Percentiles rank a stretch among this genome's conserved stretches.
phyloP scores from a whole-genome alignment of 176 grass and related monocot species.

The Triticum monococcum region DNA sequence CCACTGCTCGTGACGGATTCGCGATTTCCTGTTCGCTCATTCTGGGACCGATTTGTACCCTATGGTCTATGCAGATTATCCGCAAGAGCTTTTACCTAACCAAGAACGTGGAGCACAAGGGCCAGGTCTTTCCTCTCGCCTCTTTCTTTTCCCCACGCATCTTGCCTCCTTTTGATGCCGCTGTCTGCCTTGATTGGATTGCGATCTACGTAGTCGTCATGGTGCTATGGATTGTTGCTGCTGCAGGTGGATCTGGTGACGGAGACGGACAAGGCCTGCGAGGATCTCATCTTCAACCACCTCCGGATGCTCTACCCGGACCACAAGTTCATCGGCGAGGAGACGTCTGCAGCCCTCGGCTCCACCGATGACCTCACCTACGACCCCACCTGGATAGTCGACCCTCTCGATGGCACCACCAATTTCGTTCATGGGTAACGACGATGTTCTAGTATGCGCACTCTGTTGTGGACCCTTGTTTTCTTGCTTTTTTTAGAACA shows the following conservation, averaged over 20 bases:
- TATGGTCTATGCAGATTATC: slow-evolving; percentile 51
- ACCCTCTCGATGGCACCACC: slow-evolving; percentile 94
- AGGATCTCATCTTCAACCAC: slow-evolving; percentile 87
- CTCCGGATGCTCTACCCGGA: slow-evolving; percentile 79
- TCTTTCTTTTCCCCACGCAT: background rate
- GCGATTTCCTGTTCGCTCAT: background rate
- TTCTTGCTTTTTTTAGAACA: background rate
- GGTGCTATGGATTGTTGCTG: background rate
- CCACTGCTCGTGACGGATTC: slow-evolving; percentile 11
- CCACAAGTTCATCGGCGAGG: slow-evolving; percentile 98
- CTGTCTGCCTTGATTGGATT: slow-evolving; percentile 10
- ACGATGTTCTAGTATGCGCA: background rate
- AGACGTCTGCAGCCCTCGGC: slow-evolving; percentile 77
- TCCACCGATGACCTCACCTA: slow-evolving; percentile 75
- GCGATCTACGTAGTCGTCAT: slow-evolving; percentile 11
- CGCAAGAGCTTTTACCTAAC: slow-evolving; percentile 77
- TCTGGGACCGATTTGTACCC: background rate
- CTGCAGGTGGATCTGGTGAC: slow-evolving; percentile 96
- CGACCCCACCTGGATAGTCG: slow-evolving; percentile 92
- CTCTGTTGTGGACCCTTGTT: background rate
- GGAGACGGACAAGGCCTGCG: slow-evolving; percentile 97
- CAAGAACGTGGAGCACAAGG: slow-evolving; percentile 98
- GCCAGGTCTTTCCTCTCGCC: slow-evolving; percentile 48
- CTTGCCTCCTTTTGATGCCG: background rate
- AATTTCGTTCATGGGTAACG: slow-evolving; percentile 98